Evolutionary conservation across 176 grass and related monocot genomes (phyloP).

Genomic region (Carex kokanica): DNA sequence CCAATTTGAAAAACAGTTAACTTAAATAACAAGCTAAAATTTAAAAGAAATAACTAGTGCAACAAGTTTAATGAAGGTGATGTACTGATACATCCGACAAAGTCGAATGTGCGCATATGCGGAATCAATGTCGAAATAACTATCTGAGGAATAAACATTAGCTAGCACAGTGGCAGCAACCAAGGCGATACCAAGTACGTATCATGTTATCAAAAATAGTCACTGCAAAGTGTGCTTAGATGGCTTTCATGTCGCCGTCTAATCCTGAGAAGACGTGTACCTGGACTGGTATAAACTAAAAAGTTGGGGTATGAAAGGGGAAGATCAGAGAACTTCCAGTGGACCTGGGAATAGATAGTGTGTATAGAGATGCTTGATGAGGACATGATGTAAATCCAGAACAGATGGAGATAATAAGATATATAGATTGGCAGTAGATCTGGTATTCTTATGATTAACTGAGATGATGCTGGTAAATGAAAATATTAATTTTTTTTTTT

Average conservation of each 20-base stretch:
- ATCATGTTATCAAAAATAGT: neutral
- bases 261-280: conserved; percentile 11
- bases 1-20: neutral
- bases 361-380: conserved; percentile 3
- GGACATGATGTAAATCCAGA: neutral
- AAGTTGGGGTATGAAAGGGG: conserved; percentile 10
- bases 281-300: neutral
- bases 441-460: neutral
- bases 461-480: neutral
- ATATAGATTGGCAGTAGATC: neutral
- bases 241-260: neutral
- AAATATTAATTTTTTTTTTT: neutral
- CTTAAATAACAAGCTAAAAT: neutral
- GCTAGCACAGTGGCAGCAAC: neutral
- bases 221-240: neutral
- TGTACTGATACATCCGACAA: neutral
- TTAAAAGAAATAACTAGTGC: neutral
- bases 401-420: neutral
- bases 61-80: too few species aligned
- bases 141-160: conserved; percentile 6
- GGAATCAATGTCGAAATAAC: neutral
- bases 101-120: neutral
- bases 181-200: neutral
- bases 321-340: conserved; percentile 1
- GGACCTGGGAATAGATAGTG: neutral